Base-by-base conservation (phyloP, 148 eudicot species). In the Arctostaphylos glauca region DNA sequence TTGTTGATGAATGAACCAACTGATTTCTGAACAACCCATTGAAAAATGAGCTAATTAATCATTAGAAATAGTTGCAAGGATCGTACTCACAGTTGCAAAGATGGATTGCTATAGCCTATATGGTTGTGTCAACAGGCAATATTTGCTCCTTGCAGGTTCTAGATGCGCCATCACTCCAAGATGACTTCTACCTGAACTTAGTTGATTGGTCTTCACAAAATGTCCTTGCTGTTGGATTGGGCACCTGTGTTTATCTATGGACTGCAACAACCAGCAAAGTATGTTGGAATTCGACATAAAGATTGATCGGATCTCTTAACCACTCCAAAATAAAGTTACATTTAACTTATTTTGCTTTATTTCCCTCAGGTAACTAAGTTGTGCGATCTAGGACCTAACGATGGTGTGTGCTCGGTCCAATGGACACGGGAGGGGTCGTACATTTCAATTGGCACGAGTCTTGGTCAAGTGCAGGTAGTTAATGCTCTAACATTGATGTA, bases 131-230 rank as follows among this genome's bases (percentile, higher is more conserved):
- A 52, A 52, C 19, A 14, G 46, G 12, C 18, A 70, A 38, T 68
- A 21, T 49, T 9, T 58, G 4, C 64, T 54, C 41, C 50, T 59
- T 89, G 83, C 89, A 96, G 99, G 98, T 96, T 85, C 86, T 96
- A 85, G 99, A 96, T 90, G 99, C 99, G 6, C 99, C 99, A 4
- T 88, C 98, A 3, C 91, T 96, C 54, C 98, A 96, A 83, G 99
- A 96, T 83, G 99, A 96, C 86, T 96, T 96, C 86, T 96, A 96
- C 86, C 84, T 96, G 86, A 96, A 94, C 85, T 85, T 96, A 72
- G 99, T 96, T 10, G 99, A 97, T 76, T 97, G 99, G 98, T 97
- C 98, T 1, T 94, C 99, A 0, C 98, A 97, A 82, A 94, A 94
- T 83, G 89, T 93, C 59, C 98, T 97, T 47, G 99, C 97, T 2